Evolutionary conservation across 1,139 yeast genomes (phyloP), one percentile per base, ranked within the genome.

Genomic region (Pichia sp.): DNA sequence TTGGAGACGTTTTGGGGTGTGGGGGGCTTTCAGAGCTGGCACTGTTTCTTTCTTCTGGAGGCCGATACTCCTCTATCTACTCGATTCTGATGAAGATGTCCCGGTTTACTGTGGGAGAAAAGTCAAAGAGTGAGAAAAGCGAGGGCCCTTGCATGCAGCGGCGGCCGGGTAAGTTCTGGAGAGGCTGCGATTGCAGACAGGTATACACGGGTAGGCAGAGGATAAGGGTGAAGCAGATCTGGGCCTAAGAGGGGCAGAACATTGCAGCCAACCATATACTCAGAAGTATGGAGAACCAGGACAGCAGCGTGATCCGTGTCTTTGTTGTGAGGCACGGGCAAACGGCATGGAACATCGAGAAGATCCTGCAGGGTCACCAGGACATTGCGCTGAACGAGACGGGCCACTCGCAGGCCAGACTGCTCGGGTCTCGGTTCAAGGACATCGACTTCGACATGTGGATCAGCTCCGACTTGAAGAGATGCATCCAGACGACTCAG

Each of bases 301-400:
- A 80, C 62, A 64, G 67, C 0, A 61, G 68, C 1, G 65, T 69
- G 2, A 70, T 85, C 3, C 73, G 90, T 29, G 67, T 88, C 1
- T 82, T 85, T 61, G 67, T 87, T 3, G 79, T 88, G 5, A 78
- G 96, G 63, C 96, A 88, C 64, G 96, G 95, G 3, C 93, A 86
- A 67, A 88, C 96, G 0, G 83, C 82, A 57, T 83, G 84, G 67
- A 88, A 88, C 66, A 74, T 77, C 26, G 67, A 77, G 57, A 83
- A 82, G 67, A 84, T 85, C 50, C 70, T 88, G 48, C 96, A 88
- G 67, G 96, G 96, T 2, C 95, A 88, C 65, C 61, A 72, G 50
- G 82, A 88, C 64, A 79, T 83, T 4, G 77, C 79, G 34, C 66
- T 88, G 51, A 87, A 88, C 63, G 75, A 70, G 0, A 75, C 73